Percentiles rank a stretch among this genome's conserved stretches.
Conservation (phyloP, 2,329 filamentous ascomycete species). For the Fusarium sp. region DNA sequence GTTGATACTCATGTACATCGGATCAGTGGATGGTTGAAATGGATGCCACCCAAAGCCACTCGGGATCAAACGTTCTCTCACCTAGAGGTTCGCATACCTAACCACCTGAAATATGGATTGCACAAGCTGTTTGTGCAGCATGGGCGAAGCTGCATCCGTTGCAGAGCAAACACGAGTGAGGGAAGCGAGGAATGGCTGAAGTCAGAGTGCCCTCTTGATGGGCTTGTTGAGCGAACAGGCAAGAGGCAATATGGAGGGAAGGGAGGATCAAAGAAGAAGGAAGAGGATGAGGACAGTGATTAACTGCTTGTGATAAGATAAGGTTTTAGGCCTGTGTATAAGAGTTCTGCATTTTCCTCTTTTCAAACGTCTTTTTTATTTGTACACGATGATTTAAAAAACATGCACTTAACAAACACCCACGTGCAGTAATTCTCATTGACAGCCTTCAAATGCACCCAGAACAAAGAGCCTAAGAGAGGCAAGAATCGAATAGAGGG, state of each 20-base stretch:
- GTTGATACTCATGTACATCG: constrained; percentile 50
- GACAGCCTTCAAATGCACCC: neutral
- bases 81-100: constrained; percentile 47
- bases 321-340: constrained; percentile 1
- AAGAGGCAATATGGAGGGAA: constrained; percentile 44
- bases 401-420: neutral
- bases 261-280: constrained; percentile 39
- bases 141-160: constrained; percentile 46
- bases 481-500: neutral
- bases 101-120: constrained; percentile 48
- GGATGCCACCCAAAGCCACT: constrained; percentile 48
- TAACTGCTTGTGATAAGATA: constrained; percentile 16
- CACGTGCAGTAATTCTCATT: neutral
- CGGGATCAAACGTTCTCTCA: constrained; percentile 49
- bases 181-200: constrained; percentile 49
- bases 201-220: constrained; percentile 45
- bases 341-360: neutral
- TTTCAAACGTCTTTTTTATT: neutral
- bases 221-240: constrained; percentile 44
- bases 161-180: constrained; percentile 49
- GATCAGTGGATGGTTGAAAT: constrained; percentile 48
- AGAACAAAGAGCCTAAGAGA: neutral
- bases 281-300: constrained; percentile 31
- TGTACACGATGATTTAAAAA: neutral
- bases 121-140: constrained; percentile 50